Evolutionary conservation across 306 rosid genomes (phyloP).

Genomic region (Luffa aegyptiaca): DNA sequence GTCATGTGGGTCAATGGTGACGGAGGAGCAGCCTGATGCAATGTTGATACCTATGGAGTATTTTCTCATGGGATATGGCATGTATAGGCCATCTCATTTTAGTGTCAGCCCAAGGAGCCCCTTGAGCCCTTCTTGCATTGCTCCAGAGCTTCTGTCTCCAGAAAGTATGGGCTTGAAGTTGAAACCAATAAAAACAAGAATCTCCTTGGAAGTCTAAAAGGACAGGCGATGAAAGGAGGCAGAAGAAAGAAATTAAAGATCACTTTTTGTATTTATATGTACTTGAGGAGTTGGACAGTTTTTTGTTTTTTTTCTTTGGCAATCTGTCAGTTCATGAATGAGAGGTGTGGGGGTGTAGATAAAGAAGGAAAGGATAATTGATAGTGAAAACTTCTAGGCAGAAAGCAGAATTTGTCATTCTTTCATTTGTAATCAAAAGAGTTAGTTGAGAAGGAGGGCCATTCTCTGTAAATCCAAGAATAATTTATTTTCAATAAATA

Average conservation of each 20-base stretch:
- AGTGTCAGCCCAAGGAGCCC: slow-evolving; percentile 93
- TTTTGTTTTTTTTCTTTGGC: slow-evolving; percentile 19
- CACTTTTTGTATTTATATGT: slow-evolving; percentile 17
- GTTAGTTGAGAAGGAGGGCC: slow-evolving; percentile 10
- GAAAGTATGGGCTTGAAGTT: slow-evolving; percentile 99
- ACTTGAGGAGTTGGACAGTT: slow-evolving; percentile 4
- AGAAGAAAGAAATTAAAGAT: slow-evolving; percentile 6
- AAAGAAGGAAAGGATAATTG: slow-evolving; percentile 23
- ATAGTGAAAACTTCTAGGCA: slow-evolving; percentile 24
- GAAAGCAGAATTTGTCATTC: slow-evolving; percentile 52
- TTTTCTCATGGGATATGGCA: slow-evolving; percentile 87
- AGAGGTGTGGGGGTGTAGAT: slow-evolving; percentile 37
- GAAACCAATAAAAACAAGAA: slow-evolving; percentile 85
- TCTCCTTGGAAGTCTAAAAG: slow-evolving; percentile 26
- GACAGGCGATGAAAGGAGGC: neutral
- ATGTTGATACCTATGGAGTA: slow-evolving; percentile 93
- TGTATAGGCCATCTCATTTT: slow-evolving; percentile 58
- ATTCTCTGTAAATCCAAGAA: slow-evolving; percentile 16
- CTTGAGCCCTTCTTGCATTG: slow-evolving; percentile 78
- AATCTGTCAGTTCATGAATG: neutral
- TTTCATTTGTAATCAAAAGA: slow-evolving; percentile 51
- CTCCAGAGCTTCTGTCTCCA: slow-evolving; percentile 90
- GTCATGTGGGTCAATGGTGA: slow-evolving; percentile 92
- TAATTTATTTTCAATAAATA: slow-evolving; percentile 1
- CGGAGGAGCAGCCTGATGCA: slow-evolving; percentile 98